Evolutionary conservation across 164 flowering plant species (phyloP).

Genomic region (Platanus orientalis): DNA sequence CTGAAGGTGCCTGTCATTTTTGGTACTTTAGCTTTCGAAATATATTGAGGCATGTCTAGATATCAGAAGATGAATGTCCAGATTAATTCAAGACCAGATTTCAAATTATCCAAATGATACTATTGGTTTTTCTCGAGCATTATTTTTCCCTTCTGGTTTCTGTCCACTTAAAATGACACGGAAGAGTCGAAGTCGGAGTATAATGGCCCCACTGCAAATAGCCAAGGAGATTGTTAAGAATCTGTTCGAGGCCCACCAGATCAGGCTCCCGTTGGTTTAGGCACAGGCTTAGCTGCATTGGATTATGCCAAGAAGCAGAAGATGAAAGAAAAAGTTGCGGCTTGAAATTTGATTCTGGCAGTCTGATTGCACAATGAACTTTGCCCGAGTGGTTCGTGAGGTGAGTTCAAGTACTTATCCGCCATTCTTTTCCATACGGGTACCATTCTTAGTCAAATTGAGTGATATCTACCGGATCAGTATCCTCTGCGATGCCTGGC

Average conservation of each 20-base stretch:
- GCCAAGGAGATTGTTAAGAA: constrained; percentile 17
- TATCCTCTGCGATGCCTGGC: too few species aligned
- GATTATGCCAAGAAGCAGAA: constrained; percentile 74
- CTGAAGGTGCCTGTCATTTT: too few species aligned
- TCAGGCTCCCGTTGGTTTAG: constrained; percentile 73
- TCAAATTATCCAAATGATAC: too few species aligned
- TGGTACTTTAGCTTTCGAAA: too few species aligned
- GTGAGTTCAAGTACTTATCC: constrained; percentile 3
- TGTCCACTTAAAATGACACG: too few species aligned
- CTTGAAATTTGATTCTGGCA: constrained; percentile 20
- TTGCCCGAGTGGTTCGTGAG: background rate
- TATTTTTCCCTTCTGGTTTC: too few species aligned
- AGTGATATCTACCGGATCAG: background rate
- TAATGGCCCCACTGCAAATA: constrained; percentile 27
- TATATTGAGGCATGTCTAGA: too few species aligned
- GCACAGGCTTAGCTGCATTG: constrained; percentile 56
- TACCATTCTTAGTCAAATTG: background rate
- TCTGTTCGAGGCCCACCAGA: constrained; percentile 18
- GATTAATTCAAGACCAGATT: too few species aligned
- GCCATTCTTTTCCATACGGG: background rate
- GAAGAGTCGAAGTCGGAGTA: constrained; percentile 31
- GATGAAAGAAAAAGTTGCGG: constrained; percentile 38
- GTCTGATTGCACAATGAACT: background rate
- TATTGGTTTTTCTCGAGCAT: too few species aligned
- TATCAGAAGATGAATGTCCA: too few species aligned